A percentile compares a stretch with the other conserved stretches of the same genome.
These are phyloP conservation scores for Boletellus sp. DNA, from an alignment of 1,284 basidiomycete genomes.

Conservation along the genomic window DNA sequence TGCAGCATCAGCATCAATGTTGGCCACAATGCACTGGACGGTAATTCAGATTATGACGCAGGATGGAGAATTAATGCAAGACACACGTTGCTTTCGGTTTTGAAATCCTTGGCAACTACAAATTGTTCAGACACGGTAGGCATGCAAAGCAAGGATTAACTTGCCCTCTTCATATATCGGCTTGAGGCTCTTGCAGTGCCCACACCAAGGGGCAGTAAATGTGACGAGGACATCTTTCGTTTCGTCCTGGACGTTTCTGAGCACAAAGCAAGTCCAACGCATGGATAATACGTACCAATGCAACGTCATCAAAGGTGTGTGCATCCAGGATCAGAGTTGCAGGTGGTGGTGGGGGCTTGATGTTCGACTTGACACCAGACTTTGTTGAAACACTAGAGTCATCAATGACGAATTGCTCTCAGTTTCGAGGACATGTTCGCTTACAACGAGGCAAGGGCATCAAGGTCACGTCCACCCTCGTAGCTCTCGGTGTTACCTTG, in stretches of 20 bases:
- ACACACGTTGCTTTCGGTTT: conserved; percentile 69
- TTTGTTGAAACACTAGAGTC: conserved; percentile 64
- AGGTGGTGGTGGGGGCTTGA: conserved; percentile 82
- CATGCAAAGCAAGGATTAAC: conserved; percentile 1
- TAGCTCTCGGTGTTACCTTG: conserved; percentile 71
- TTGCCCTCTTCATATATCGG: conserved; percentile 76
- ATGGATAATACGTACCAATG: conserved; percentile 46
- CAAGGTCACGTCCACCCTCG: conserved; percentile 78
- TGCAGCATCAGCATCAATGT: conserved; percentile 86
- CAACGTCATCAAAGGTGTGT: conserved; percentile 75
- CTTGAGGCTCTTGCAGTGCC: conserved; percentile 86
- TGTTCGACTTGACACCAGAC: conserved; percentile 78
- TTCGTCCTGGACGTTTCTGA: conserved; percentile 47
- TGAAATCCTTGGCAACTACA: conserved; percentile 73
- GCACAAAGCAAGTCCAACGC: neutral
- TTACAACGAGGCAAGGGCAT: conserved; percentile 73
- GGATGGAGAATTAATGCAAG: neutral
- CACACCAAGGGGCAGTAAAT: conserved; percentile 89
- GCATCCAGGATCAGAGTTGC: conserved; percentile 67
- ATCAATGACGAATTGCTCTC: neutral
- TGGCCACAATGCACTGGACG: conserved; percentile 77
- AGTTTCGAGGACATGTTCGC: conserved; percentile 24
- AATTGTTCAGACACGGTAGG: conserved; percentile 16
- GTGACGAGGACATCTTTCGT: conserved; percentile 86
- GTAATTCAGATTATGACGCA: conserved; percentile 8